These are phyloP conservation scores for Cytospora mali DNA, from an alignment of 2,329 filamentous ascomycete genomes.

Conservation along the genomic window DNA sequence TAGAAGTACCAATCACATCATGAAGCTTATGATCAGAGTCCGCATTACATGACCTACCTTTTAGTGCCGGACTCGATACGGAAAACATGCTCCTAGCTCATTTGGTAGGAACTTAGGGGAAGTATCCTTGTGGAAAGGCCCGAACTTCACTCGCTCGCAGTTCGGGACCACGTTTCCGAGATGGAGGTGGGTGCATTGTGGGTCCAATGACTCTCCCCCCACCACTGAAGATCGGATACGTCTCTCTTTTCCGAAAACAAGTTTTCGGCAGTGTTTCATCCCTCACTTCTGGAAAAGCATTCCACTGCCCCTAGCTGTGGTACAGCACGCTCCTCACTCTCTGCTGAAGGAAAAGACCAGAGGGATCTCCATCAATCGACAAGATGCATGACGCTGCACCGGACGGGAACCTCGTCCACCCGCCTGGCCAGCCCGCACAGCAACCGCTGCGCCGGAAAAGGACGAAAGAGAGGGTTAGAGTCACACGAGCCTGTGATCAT, in stretches of 20 bases:
- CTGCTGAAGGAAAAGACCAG: background rate
- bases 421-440: background rate
- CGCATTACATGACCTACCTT: background rate
- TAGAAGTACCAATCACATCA: no score
- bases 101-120: background rate
- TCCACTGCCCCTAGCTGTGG: background rate
- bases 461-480: slow-evolving; percentile 41
- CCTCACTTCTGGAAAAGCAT: background rate
- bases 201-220: background rate
- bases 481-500: slow-evolving; percentile 50
- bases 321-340: background rate
- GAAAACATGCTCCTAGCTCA: background rate
- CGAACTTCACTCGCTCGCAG: background rate
- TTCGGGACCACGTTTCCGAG: background rate
- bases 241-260: slow-evolving; percentile 1
- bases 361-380: background rate
- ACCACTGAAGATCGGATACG: slow-evolving; percentile 11
- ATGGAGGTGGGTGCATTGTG: background rate
- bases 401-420: background rate
- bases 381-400: slow-evolving; percentile 6
- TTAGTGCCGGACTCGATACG: background rate
- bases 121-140: background rate
- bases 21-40: no score
- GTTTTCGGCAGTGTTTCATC: background rate
- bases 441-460: slow-evolving; percentile 28